A percentile compares a stretch with the other conserved stretches of the same genome.
phyloP scores from a whole-genome alignment of 192 early-diverging fungal species.

The Bifiguratus adelaidae region DNA sequence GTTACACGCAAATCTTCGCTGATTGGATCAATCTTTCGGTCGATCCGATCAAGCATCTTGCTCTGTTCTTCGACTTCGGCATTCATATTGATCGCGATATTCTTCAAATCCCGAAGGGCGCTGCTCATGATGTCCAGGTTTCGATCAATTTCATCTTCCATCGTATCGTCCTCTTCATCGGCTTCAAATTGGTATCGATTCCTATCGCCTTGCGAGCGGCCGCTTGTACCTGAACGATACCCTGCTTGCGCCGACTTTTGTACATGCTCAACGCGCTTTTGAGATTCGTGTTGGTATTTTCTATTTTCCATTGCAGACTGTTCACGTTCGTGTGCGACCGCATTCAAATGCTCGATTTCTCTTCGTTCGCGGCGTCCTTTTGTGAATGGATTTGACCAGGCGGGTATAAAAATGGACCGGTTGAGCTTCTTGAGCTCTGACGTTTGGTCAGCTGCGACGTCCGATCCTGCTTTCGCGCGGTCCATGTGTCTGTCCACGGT shows the following conservation, averaged over 20 bases:
- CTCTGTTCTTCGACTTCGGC: constrained; percentile 53
- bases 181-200: constrained; percentile 56
- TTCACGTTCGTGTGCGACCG: constrained; percentile 32
- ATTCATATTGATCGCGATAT: constrained; percentile 43
- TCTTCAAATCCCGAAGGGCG: constrained; percentile 40
- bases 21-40: constrained; percentile 34
- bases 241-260: constrained; percentile 27
- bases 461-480: constrained; percentile 45
- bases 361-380: constrained; percentile 42
- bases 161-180: constrained; percentile 48
- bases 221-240: constrained; percentile 23
- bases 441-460: constrained; percentile 38
- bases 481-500: constrained; percentile 52
- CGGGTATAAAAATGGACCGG: constrained; percentile 63
- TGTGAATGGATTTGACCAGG: constrained; percentile 57
- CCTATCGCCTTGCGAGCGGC: constrained; percentile 35
- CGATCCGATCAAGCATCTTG: constrained; percentile 35
- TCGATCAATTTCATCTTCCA: constrained; percentile 57
- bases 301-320: constrained; percentile 32
- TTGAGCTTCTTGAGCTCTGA: constrained; percentile 53
- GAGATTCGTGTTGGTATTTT: constrained; percentile 39
- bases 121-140: constrained; percentile 51
- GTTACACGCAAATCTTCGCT: constrained; percentile 13
- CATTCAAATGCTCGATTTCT: constrained; percentile 41
- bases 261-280: constrained; percentile 40